Conservation (phyloP, 495 filamentous ascomycete genomes). For the Ramalina intermedia region DNA sequence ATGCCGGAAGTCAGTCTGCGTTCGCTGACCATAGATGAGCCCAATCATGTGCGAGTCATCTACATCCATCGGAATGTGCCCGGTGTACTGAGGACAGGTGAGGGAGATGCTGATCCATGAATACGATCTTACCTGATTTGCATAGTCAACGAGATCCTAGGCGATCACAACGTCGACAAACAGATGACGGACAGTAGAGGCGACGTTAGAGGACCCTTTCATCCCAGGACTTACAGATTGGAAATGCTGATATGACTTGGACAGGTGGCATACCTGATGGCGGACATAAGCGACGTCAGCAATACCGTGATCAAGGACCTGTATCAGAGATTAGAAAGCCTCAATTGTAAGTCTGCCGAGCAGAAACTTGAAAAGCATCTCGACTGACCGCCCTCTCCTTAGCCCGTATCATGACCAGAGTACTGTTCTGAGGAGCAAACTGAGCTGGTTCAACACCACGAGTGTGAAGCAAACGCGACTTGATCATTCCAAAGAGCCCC, state of each 20-base stretch:
- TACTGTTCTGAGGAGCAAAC: conserved; percentile 54
- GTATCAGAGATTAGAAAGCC: conserved; percentile 62
- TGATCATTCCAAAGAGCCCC: no score
- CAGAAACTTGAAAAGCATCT: background rate
- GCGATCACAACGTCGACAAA: conserved; percentile 94
- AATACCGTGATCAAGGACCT: conserved; percentile 69
- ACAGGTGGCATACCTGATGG: conserved; percentile 89
- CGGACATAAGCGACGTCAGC: conserved; percentile 82
- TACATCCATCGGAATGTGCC: conserved; percentile 95
- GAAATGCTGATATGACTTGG: background rate
- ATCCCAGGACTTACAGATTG: conserved; percentile 1
- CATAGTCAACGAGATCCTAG: conserved; percentile 80
- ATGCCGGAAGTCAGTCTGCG: conserved; percentile 86
- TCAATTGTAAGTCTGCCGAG: conserved; percentile 50
- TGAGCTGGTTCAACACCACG: background rate
- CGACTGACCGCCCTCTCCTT: conserved; percentile 3
- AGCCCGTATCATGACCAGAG: conserved; percentile 76
- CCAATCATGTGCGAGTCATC: conserved; percentile 77
- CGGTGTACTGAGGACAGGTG: conserved; percentile 75
- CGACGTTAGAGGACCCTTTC: conserved; percentile 44
- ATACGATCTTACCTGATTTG: background rate
- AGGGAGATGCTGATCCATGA: conserved; percentile 1
- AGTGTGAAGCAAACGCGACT: background rate
- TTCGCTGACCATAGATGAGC: conserved; percentile 72
- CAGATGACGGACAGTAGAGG: conserved; percentile 93